Evolutionary conservation across 1,139 yeast genomes (phyloP), one percentile per base, ranked within the genome.

Genomic region (Martiniozyma asiatica): DNA sequence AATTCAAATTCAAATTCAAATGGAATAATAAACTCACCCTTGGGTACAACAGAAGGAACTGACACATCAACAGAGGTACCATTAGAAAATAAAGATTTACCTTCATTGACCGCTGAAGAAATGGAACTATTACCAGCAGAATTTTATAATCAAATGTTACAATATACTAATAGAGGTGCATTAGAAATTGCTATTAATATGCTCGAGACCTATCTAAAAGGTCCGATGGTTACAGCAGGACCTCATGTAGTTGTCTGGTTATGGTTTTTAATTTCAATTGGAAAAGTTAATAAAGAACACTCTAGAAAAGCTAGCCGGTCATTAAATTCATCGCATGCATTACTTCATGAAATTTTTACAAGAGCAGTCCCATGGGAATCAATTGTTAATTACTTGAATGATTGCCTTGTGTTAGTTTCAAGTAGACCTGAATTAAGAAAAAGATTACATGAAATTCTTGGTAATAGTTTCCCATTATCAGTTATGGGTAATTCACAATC

Each of bases 331-430:
- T 8, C 18, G 6, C 18, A 61, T 44, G 50, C 68, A 32, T 52
- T 73, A 45, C 48, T 71, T 28, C 56, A 56, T 29, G 65, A 66
- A 31, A 56, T 73, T 24, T 59, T 79, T 37, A 89, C 89, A 1
- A 73, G 82, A 79, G 69, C 72, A 43, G 62, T 71, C 5, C 92
- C 92, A 1, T 73, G 84, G 80, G 69, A 73, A 43, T 63, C 70
- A 6, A 50, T 78, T 24, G 65, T 74, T 20, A 68, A 64, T 34
- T 77, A 75, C 46, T 51, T 78, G 41, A 79, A 79, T 48, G 64
- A 66, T 23, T 50, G 73, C 38, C 47, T 65, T 41, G 48, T 55
- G 9, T 53, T 50, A 24, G 45, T 50, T 10, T 38, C 52, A 27
- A 33, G 46, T 4, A 41, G 44, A 38, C 53, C 42, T 6, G 48